Percentiles rank a stretch among this genome's conserved stretches.
Evolutionary conservation across 208 protist species (phyloP).

Genomic region (Porcisia hertigi): DNA sequence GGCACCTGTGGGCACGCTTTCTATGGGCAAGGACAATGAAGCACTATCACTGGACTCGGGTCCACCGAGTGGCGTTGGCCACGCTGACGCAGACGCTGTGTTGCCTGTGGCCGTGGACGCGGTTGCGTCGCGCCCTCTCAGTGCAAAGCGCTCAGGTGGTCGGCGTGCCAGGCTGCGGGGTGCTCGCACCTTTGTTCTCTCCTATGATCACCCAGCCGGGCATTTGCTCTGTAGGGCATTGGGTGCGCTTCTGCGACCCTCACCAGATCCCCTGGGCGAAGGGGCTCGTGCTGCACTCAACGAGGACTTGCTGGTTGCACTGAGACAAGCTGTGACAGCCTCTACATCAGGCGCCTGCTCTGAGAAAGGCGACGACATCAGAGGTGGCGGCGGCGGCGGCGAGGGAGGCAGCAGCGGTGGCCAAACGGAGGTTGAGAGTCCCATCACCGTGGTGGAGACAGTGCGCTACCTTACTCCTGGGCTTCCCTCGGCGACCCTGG

Average conservation of each 20-base stretch:
- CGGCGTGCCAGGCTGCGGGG: constrained; percentile 13
- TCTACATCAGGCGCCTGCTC: not conserved
- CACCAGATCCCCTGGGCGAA: constrained; percentile 18
- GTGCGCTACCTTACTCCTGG: constrained; percentile 30
- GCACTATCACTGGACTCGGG: not conserved
- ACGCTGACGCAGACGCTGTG: not conserved
- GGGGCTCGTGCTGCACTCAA: constrained; percentile 43
- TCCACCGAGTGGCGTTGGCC: not conserved
- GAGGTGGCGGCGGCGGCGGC: constrained; percentile 5
- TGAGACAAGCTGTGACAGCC: constrained; percentile 26
- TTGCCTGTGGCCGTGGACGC: not conserved
- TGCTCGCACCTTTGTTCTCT: constrained; percentile 44
- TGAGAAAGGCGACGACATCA: constrained; percentile 11
- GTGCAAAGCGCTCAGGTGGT: constrained; percentile 3
- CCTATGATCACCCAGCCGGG: constrained; percentile 61
- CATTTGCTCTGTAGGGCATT: constrained; percentile 68
- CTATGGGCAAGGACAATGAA: constrained; percentile 17
- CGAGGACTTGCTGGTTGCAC: constrained; percentile 38
- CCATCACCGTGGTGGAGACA: constrained; percentile 15
- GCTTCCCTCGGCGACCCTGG: not conserved
- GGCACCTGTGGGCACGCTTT: constrained; percentile 10
- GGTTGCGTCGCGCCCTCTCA: not conserved
- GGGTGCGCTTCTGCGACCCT: constrained; percentile 28
- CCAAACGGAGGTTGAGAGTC: not conserved
- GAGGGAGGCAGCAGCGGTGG: not conserved